A percentile compares a stretch with the other conserved stretches of the same genome.
Evolutionary conservation across 2,329 filamentous ascomycete species (phyloP).

Genomic region (Westerdykella ornata): DNA sequence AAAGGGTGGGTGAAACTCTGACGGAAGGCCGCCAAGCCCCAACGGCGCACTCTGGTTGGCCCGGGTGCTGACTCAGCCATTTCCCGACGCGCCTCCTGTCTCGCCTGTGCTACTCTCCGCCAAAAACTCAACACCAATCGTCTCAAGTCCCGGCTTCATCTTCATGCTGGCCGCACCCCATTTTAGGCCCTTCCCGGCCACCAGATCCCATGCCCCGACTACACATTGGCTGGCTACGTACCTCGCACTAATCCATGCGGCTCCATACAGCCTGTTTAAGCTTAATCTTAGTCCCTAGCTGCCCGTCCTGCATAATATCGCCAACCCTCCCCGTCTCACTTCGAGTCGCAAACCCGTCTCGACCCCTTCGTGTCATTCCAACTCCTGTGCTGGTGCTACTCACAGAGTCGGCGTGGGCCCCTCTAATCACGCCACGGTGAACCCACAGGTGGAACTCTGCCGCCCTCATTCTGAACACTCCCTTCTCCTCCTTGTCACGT

Average conservation of each 20-base stretch:
- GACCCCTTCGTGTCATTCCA: slow-evolving; percentile 22
- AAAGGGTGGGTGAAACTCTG: background rate
- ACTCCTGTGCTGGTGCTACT: slow-evolving; percentile 25
- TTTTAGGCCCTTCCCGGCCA: slow-evolving; percentile 5
- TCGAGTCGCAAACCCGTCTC: slow-evolving; percentile 29
- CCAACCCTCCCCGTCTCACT: slow-evolving; percentile 27
- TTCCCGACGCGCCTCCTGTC: slow-evolving; percentile 16
- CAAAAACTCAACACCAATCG: slow-evolving; percentile 34
- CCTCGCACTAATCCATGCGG: slow-evolving; percentile 10
- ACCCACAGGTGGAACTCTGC: slow-evolving; percentile 13
- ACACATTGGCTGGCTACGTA: slow-evolving; percentile 22
- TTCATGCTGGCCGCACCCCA: slow-evolving; percentile 21
- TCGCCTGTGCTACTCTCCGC: slow-evolving; percentile 13
- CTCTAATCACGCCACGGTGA: slow-evolving; percentile 28
- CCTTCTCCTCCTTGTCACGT: slow-evolving; percentile 16
- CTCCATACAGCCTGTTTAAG: slow-evolving; percentile 15
- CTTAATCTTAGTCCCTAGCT: slow-evolving; percentile 12
- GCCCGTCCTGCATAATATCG: slow-evolving; percentile 24
- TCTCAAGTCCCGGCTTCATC: slow-evolving; percentile 25
- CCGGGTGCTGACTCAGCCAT: slow-evolving; percentile 1
- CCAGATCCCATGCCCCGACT: slow-evolving; percentile 3
- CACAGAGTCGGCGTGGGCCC: slow-evolving; percentile 17
- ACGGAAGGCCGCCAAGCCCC: background rate
- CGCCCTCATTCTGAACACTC: slow-evolving; percentile 10
- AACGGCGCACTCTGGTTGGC: slow-evolving; percentile 7